These are phyloP conservation scores for Gymnopus androsaceus DNA, from an alignment of 1,284 basidiomycete species.

Conservation along the genomic window DNA sequence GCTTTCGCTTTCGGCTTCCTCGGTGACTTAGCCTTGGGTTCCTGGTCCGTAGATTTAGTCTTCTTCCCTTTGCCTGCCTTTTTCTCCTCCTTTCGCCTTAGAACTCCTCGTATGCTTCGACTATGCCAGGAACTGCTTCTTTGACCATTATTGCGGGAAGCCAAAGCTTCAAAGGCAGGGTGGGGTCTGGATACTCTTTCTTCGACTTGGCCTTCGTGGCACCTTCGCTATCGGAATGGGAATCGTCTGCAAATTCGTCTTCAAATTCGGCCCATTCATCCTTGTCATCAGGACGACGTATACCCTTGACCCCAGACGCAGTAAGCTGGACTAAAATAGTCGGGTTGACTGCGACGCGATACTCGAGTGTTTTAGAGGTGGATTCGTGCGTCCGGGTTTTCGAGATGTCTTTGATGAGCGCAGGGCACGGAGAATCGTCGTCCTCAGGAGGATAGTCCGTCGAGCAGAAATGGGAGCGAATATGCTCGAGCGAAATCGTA, in stretches of 20 bases:
- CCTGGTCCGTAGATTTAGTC: not conserved
- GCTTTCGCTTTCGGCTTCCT: slow-evolving; percentile 19
- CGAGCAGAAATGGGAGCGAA: slow-evolving; percentile 23
- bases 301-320: slow-evolving; percentile 63
- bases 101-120: slow-evolving; percentile 58
- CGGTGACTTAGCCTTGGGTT: slow-evolving; percentile 11
- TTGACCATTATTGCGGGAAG: slow-evolving; percentile 76
- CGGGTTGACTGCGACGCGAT: slow-evolving; percentile 72
- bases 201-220: slow-evolving; percentile 36
- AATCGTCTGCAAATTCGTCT: slow-evolving; percentile 41
- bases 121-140: slow-evolving; percentile 63
- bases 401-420: slow-evolving; percentile 42
- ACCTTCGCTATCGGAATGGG: slow-evolving; percentile 30
- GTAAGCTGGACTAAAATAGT: slow-evolving; percentile 62
- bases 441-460: slow-evolving; percentile 37
- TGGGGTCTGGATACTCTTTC: slow-evolving; percentile 48
- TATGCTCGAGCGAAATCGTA: not conserved
- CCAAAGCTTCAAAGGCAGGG: slow-evolving; percentile 64
- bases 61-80: slow-evolving; percentile 44
- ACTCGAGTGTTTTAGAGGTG: slow-evolving; percentile 70
- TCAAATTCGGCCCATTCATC: slow-evolving; percentile 50
- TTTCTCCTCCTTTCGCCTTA: slow-evolving; percentile 51
- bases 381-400: slow-evolving; percentile 54
- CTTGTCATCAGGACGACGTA: slow-evolving; percentile 52
- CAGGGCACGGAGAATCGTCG: slow-evolving; percentile 32